phyloP scores from a whole-genome alignment of 2,329 filamentous ascomycete genomes.

The Fusarium neocosmosporiellum region DNA sequence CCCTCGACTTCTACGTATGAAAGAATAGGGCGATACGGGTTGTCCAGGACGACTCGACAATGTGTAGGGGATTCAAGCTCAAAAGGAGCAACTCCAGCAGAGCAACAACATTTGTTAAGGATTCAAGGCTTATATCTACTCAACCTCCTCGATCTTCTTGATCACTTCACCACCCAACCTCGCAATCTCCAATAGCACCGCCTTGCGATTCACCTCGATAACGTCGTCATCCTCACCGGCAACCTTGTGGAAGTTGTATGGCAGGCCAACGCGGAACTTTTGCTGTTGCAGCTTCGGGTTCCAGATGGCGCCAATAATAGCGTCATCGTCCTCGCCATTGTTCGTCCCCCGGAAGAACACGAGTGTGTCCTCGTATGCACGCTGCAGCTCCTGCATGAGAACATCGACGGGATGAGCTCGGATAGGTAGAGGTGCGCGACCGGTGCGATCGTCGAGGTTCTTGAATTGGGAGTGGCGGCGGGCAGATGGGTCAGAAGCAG shows the following conservation, averaged over 20 bases:
- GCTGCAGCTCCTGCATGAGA: slow-evolving; percentile 75
- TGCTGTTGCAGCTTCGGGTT: slow-evolving; percentile 65
- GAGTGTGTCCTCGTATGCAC: slow-evolving; percentile 74
- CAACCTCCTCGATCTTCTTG: slow-evolving; percentile 67
- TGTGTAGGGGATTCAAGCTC: not conserved
- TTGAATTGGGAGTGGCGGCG: slow-evolving; percentile 73
- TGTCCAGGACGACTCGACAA: not conserved
- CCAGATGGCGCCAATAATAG: slow-evolving; percentile 68
- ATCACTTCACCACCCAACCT: slow-evolving; percentile 76
- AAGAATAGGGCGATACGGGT: no score
- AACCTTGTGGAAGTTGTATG: slow-evolving; percentile 64
- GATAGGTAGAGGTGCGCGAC: slow-evolving; percentile 57
- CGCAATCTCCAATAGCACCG: slow-evolving; percentile 78
- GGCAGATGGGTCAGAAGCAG: slow-evolving; percentile 49
- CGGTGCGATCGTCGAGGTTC: slow-evolving; percentile 76
- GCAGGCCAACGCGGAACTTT: slow-evolving; percentile 76
- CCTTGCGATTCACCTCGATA: slow-evolving; percentile 74
- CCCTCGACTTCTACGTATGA: not conserved
- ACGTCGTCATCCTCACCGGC: slow-evolving; percentile 55
- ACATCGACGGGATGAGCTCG: slow-evolving; percentile 70
- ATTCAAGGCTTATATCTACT: slow-evolving; percentile 18
- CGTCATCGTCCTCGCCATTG: slow-evolving; percentile 56
- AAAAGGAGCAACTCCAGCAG: not conserved
- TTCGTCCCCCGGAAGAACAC: slow-evolving; percentile 81
- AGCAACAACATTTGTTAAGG: not conserved